phyloP scores from a whole-genome alignment of 306 rosid species.

The Crotalaria pallida region DNA sequence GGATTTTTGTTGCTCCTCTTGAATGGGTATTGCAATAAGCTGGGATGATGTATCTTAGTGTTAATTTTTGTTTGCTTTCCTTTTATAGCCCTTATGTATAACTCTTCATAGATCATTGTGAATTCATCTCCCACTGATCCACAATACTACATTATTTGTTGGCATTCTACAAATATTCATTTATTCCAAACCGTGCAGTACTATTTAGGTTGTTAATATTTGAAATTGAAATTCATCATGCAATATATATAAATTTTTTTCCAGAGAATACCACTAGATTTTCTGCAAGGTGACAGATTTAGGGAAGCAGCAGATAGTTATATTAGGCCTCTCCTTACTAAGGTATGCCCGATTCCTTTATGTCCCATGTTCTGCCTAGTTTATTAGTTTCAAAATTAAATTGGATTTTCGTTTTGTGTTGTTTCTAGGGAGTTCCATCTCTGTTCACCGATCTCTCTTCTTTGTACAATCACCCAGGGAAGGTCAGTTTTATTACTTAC shows the following conservation, averaged over 20 bases:
- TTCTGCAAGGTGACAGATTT: constrained; percentile 79
- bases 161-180: not conserved
- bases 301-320: constrained; percentile 80
- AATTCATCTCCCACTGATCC: not conserved
- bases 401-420: constrained; percentile 25
- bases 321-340: constrained; percentile 78
- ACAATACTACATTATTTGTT: not conserved
- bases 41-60: not conserved
- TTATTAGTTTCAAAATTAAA: constrained; percentile 22
- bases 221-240: not conserved
- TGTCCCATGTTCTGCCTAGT: not conserved
- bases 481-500: constrained; percentile 49
- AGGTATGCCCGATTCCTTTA: constrained; percentile 41
- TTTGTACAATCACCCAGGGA: constrained; percentile 81
- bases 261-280: constrained; percentile 98
- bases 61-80: not conserved
- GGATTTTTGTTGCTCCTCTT: not conserved
- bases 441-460: constrained; percentile 94
- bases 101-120: not conserved
- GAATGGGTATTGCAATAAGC: not conserved
- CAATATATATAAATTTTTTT: not conserved
- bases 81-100: not conserved
- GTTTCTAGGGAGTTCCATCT: constrained; percentile 91
- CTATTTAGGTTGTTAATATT: not conserved
- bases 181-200: not conserved